Percentiles rank a stretch among this genome's conserved stretches.
These are phyloP conservation scores for Cercospora beticola DNA, from an alignment of 2,329 filamentous ascomycete genomes.

Conservation along the genomic window DNA sequence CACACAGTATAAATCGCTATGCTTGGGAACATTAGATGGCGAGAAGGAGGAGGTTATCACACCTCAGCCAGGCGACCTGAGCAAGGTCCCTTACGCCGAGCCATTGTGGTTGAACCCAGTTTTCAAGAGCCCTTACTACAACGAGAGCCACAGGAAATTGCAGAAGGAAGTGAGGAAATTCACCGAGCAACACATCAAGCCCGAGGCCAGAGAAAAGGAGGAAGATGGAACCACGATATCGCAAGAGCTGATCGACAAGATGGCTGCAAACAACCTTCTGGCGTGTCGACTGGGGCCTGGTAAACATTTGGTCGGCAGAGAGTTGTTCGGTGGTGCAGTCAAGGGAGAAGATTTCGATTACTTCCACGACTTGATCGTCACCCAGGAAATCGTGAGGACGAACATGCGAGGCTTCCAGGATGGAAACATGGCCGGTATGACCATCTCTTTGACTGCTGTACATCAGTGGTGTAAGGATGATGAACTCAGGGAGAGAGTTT, in stretches of 20 bases:
- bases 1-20: slow-evolving; percentile 71
- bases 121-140: slow-evolving; percentile 80
- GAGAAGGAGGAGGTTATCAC: slow-evolving; percentile 74
- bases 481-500: slow-evolving; percentile 64
- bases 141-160: slow-evolving; percentile 67
- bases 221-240: slow-evolving; percentile 68
- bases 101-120: slow-evolving; percentile 76
- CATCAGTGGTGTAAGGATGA: slow-evolving; percentile 74
- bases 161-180: slow-evolving; percentile 71
- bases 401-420: slow-evolving; percentile 84
- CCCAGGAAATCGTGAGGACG: slow-evolving; percentile 69
- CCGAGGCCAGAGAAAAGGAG: slow-evolving; percentile 76
- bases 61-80: slow-evolving; percentile 68
- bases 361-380: slow-evolving; percentile 76
- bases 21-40: slow-evolving; percentile 71
- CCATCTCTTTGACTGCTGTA: slow-evolving; percentile 75
- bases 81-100: slow-evolving; percentile 78
- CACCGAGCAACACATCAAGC: slow-evolving; percentile 67
- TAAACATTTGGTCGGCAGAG: slow-evolving; percentile 72
- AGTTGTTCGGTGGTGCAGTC: slow-evolving; percentile 66
- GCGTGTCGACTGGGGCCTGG: slow-evolving; percentile 83
- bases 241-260: slow-evolving; percentile 71
- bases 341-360: slow-evolving; percentile 82
- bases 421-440: slow-evolving; percentile 84
- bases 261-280: slow-evolving; percentile 71